phyloP scores from a whole-genome alignment of 2,329 filamentous ascomycete species.

The Curvularia sp. region DNA sequence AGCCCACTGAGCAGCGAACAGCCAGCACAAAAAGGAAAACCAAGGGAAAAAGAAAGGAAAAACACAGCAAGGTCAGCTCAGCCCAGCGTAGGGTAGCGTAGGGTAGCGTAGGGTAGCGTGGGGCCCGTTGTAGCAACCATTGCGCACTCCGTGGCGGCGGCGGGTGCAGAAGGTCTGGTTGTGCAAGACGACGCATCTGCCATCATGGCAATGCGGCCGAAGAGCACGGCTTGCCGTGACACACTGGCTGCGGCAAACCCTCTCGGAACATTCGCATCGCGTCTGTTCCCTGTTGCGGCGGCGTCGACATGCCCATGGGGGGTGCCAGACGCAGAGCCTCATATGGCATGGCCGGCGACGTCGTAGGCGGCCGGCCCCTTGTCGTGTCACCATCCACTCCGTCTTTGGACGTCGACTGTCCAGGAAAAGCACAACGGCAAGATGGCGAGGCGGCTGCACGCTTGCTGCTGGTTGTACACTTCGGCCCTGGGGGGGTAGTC shows the following conservation, averaged over 20 bases:
- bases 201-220: conserved; percentile 26
- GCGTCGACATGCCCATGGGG: conserved; percentile 52
- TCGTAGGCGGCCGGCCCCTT: conserved; percentile 35
- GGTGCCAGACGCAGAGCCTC: conserved; percentile 37
- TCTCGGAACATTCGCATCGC: conserved; percentile 36
- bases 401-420: conserved; percentile 37
- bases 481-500: too few relatives aligned
- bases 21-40: not conserved
- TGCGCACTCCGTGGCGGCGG: not conserved
- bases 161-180: conserved; percentile 11
- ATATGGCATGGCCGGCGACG: conserved; percentile 28
- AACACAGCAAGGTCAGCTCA: too few relatives aligned
- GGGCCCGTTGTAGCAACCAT: too few relatives aligned
- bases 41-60: too few relatives aligned
- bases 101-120: too few relatives aligned
- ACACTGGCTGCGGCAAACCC: conserved; percentile 33
- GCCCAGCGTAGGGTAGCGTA: not conserved
- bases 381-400: conserved; percentile 43
- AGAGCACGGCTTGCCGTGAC: conserved; percentile 38
- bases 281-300: conserved; percentile 41
- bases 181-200: conserved; percentile 28
- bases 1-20: conserved; percentile 6
- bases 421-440: conserved; percentile 33
- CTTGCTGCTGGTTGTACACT: conserved; percentile 40
- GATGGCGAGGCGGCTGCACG: conserved; percentile 31